Conservation (phyloP, 768 basidiomycete genomes). For the Sarcodon sp. region DNA sequence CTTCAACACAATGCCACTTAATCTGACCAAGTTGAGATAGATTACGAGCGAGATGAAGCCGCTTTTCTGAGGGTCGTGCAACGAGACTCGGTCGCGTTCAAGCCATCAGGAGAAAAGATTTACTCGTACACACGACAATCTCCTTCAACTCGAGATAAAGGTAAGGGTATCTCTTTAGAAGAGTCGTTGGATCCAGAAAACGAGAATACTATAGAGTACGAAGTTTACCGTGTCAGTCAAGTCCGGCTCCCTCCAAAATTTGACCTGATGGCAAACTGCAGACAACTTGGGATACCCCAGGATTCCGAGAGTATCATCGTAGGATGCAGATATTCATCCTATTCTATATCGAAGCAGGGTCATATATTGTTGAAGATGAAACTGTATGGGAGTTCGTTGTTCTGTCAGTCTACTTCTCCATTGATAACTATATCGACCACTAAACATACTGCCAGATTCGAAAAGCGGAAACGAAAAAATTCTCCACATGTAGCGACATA, state of each 20-base stretch:
- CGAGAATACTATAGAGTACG: slow-evolving; percentile 60
- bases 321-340: slow-evolving; percentile 91
- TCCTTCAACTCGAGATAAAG: slow-evolving; percentile 31
- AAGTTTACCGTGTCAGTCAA: slow-evolving; percentile 77
- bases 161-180: slow-evolving; percentile 32
- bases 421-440: not conserved
- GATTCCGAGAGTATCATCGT: slow-evolving; percentile 84
- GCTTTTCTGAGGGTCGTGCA: slow-evolving; percentile 62
- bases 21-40: slow-evolving; percentile 20
- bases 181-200: slow-evolving; percentile 30
- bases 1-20: not conserved
- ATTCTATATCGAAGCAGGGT: slow-evolving; percentile 91
- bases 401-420: slow-evolving; percentile 38
- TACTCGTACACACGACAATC: slow-evolving; percentile 61
- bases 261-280: slow-evolving; percentile 17
- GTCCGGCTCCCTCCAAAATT: not conserved
- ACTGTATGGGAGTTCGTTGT: slow-evolving; percentile 89
- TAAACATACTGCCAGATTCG: slow-evolving; percentile 42
- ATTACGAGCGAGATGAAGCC: slow-evolving; percentile 55
- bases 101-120: slow-evolving; percentile 64
- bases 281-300: slow-evolving; percentile 77
- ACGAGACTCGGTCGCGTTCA: slow-evolving; percentile 66
- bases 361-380: slow-evolving; percentile 90
- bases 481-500: slow-evolving; percentile 45
- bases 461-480: slow-evolving; percentile 58